A percentile compares a stretch with the other conserved stretches of the same genome.
These are phyloP conservation scores for Nannochloris sp. DNA, from an alignment of 139 green algal genomes.

Conservation along the genomic window DNA sequence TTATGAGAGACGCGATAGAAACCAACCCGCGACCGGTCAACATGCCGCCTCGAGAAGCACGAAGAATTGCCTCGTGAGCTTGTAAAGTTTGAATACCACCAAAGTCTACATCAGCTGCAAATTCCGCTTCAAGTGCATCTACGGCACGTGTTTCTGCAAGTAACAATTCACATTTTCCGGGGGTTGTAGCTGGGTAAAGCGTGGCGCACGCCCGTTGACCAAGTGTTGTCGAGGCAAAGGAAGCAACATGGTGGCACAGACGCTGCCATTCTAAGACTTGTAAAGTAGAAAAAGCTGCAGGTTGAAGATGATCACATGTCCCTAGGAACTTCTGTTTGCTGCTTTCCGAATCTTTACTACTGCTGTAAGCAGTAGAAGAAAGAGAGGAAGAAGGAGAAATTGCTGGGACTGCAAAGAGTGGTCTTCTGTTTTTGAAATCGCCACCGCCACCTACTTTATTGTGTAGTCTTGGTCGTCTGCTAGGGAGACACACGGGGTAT, in stretches of 20 bases:
- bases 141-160: slow-evolving; percentile 53
- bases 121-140: slow-evolving; percentile 46
- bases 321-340: too few species aligned
- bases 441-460: too few species aligned
- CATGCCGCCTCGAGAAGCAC: slow-evolving; percentile 56
- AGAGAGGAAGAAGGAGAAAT: too few species aligned
- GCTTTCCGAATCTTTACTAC: too few species aligned
- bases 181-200: slow-evolving; percentile 7
- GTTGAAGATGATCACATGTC: too few species aligned
- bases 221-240: slow-evolving; percentile 56
- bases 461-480: too few species aligned
- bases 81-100: slow-evolving; percentile 53
- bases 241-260: slow-evolving; percentile 55
- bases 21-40: slow-evolving; percentile 31
- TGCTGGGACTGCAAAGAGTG: too few species aligned
- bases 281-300: not conserved
- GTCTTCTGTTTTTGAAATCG: too few species aligned
- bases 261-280: not conserved
- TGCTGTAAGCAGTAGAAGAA: too few species aligned
- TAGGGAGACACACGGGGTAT: too few species aligned
- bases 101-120: slow-evolving; percentile 59
- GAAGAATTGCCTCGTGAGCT: slow-evolving; percentile 37
- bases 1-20: slow-evolving; percentile 31
- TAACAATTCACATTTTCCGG: slow-evolving; percentile 22
- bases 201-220: slow-evolving; percentile 40